Base-by-base conservation (phyloP, 2,329 filamentous ascomycete genomes). In the Fusarium nygamai region DNA sequence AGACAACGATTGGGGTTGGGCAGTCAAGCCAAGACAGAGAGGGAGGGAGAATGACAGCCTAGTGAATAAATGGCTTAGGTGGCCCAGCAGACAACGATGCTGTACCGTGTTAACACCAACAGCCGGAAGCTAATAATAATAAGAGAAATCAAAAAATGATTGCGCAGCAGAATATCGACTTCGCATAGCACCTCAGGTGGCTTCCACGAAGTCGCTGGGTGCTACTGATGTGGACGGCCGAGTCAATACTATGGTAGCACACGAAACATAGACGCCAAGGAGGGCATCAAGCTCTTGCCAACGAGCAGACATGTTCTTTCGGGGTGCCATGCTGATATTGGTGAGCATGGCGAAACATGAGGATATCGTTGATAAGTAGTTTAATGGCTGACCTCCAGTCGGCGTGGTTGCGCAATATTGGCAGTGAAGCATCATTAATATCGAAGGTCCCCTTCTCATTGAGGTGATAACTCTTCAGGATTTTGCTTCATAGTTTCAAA, bases 11-110 rank as follows among this genome's bases (percentile, higher is more conserved):
- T 56, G 48, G 47, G 60, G 64, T 60, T 51, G 58, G 53, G 43
- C 62, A 50, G 53, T 60, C 58, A 51, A 73, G 70, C 67, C 64
- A 68, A 68, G 64, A 53, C 62, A 60, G 38, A 43, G 64, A 66
- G 43, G 54, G 58, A 33, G 38, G 47, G 39, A 51, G 36, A 41
- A 51, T 20, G 39, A 67, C 36, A 48, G 38, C 43, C 50, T 53
- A 46, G 51, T 67, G 51, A 67, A 46, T 38, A 65, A 66, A 66
- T 58, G 38, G 61, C 41, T 36, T 66, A 58, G 43, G 61, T 27
- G 27, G 44, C 27, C 51, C 33, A 67, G 59, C 24, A 29, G 51
- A n/a, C 51, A 54, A 54, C 47, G 44, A 38, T 43, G 38, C 29
- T 48, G 47, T 57, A 46, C 66, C 36, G 36, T 50, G 43, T 41